Conservation (phyloP, 1,284 basidiomycete species). For the Cutaneotrichosporon dermatis region DNA sequence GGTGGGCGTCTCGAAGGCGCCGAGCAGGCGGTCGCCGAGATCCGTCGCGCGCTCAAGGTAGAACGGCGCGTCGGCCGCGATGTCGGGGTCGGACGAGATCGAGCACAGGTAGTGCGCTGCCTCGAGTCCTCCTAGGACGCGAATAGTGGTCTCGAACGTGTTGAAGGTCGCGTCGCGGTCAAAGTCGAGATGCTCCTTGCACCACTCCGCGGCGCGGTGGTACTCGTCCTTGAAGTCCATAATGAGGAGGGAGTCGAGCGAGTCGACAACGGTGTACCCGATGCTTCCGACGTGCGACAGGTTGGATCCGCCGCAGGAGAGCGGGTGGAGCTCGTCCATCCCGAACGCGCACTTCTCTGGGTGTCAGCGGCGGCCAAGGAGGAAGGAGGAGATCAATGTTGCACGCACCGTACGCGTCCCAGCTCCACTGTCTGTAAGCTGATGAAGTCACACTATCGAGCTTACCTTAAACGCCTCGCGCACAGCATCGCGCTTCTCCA, state of each 20-base stretch:
- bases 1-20: conserved; percentile 72
- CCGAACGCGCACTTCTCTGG: conserved; percentile 78
- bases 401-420: conserved; percentile 65
- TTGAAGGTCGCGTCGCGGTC: conserved; percentile 76
- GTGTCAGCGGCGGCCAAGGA: conserved; percentile 1
- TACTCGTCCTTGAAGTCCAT: conserved; percentile 81
- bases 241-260: conserved; percentile 79
- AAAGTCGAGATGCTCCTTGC: conserved; percentile 65
- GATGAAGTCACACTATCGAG: not conserved
- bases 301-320: conserved; percentile 68
- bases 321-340: conserved; percentile 76
- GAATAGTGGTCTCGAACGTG: conserved; percentile 87
- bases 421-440: conserved; percentile 59
- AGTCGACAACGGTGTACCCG: conserved; percentile 78
- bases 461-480: conserved; percentile 71
- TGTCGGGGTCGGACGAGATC: conserved; percentile 46
- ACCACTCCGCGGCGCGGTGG: conserved; percentile 70
- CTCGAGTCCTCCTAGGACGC: conserved; percentile 74
- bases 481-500: conserved; percentile 61
- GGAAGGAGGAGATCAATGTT: no score
- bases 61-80: conserved; percentile 56
- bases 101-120: conserved; percentile 68
- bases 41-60: conserved; percentile 73
- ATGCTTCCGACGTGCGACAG: conserved; percentile 70
- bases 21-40: conserved; percentile 77